Base-by-base conservation (phyloP, 2,329 filamentous ascomycete species). In the Corynespora cassiicola region DNA sequence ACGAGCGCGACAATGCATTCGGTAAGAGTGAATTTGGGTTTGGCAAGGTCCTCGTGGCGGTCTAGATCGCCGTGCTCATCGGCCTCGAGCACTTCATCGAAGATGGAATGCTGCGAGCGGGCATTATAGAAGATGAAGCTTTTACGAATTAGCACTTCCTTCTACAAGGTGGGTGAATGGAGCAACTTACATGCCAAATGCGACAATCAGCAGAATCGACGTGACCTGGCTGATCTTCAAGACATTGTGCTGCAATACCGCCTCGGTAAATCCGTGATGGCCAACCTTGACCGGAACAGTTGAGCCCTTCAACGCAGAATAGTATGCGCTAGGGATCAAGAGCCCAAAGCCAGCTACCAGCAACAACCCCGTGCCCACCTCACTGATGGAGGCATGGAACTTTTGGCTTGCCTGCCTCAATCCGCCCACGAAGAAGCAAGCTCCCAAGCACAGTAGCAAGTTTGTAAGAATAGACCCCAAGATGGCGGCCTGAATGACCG, bases 401-500 rank as follows among this genome's bases (percentile, higher is more conserved):
- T 74, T 77, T 53, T 90, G 80, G 52, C 87, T 82, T 7, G 86
- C 76, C 19, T 85, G 81, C 31, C 76, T 73, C 17, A 94, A 54
- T 5, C 89, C 90, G 23, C 88, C 88, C 10, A 84, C 79, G 49
- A 92, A 84, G 73, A 95, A 95, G 63, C 88, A 94, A 30, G 86
- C 61, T 0, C 90, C 90, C 14, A 95, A 70, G 52, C 89, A 94
- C 1, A 95, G 75, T 20, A 94, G 71, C 70, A 92, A 79, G 15
- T 90, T 95, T 6, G 89, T 88, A 24, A 95, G 66, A 27, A 95
- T 86, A 0, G 87, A 91, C 11, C 89, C 89, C 0, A 94, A 72
- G 38, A 95, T 90, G n/a, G 89, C 88, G 30, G 87, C 87, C 63
- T 89, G 83, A 50, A 94, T 88, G 50, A 94, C 86, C n/a, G 79